Evolutionary conservation across 148 eudicot genomes (phyloP).

Genomic region (Hydrangea macrophylla): DNA sequence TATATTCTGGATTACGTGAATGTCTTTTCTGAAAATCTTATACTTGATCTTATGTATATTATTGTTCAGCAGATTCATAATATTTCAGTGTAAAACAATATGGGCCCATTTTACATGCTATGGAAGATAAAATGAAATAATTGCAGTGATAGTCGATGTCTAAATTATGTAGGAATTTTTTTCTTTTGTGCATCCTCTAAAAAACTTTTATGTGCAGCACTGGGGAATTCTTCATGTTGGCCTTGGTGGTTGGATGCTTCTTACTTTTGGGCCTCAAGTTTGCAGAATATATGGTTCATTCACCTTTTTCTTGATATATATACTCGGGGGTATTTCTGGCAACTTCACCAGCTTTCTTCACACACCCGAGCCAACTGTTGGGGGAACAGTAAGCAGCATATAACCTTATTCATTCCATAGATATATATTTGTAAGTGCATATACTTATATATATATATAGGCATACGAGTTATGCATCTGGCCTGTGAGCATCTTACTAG

Average conservation of each 20-base stretch:
- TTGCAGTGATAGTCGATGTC: not conserved
- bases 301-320: constrained; percentile 64
- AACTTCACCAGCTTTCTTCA: constrained; percentile 78
- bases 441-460: not conserved
- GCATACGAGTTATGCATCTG: not conserved
- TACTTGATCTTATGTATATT: not conserved
- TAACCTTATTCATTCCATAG: not conserved
- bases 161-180: not conserved
- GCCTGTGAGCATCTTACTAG: not conserved
- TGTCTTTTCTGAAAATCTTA: not conserved
- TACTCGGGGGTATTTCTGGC: constrained; percentile 82
- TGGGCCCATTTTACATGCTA: not conserved
- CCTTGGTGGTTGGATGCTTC: constrained; percentile 63
- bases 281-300: constrained; percentile 66
- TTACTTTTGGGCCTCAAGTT: constrained; percentile 71
- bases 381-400: constrained; percentile 66
- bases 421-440: not conserved
- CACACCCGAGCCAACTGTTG: constrained; percentile 75
- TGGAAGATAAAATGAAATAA: no score
- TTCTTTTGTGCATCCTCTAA: not conserved
- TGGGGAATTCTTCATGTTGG: constrained; percentile 60
- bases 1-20: not conserved
- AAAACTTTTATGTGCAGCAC: constrained; percentile 45
- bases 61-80: not conserved
- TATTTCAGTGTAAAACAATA: no score